A percentile compares a stretch with the other conserved stretches of the same genome.
Conservation (phyloP, 768 basidiomycete species). For the Boletales sp. region DNA sequence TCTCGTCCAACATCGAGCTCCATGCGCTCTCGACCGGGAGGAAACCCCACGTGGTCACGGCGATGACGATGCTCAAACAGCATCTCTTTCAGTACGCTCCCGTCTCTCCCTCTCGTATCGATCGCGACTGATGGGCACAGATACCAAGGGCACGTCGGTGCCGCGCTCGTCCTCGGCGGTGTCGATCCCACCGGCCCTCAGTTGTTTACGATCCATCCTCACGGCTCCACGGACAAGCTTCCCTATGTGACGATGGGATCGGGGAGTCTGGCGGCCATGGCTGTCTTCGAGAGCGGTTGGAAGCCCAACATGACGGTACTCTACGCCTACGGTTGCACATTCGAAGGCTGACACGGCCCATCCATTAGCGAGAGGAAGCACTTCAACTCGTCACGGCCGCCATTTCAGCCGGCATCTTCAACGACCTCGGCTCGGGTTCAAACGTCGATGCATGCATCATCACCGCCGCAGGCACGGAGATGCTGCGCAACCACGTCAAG, state of each 20-base stretch:
- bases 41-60: conserved; percentile 91
- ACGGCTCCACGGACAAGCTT: conserved; percentile 97
- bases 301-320: conserved; percentile 74
- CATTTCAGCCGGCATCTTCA: conserved; percentile 95
- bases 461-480: conserved; percentile 81
- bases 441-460: conserved; percentile 98
- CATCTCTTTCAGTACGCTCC: conserved; percentile 74
- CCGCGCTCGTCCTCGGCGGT: conserved; percentile 93
- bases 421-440: conserved; percentile 98
- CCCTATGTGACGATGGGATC: conserved; percentile 99
- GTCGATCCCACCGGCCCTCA: conserved; percentile 94
- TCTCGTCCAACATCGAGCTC: conserved; percentile 93
- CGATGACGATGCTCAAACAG: conserved; percentile 99
- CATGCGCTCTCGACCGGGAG: conserved; percentile 88
- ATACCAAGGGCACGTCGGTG: conserved; percentile 91
- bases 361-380: conserved; percentile 70
- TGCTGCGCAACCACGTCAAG: conserved; percentile 90
- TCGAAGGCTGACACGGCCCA: conserved; percentile 6
- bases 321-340: neutral
- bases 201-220: conserved; percentile 92
- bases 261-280: conserved; percentile 96
- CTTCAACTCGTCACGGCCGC: conserved; percentile 81
- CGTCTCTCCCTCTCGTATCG: too few relatives aligned
- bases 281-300: conserved; percentile 91
- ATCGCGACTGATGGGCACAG: conserved; percentile 35